Conservation (phyloP, 192 early-diverging fungal genomes). For the Phlyctochytrium arcticum region DNA sequence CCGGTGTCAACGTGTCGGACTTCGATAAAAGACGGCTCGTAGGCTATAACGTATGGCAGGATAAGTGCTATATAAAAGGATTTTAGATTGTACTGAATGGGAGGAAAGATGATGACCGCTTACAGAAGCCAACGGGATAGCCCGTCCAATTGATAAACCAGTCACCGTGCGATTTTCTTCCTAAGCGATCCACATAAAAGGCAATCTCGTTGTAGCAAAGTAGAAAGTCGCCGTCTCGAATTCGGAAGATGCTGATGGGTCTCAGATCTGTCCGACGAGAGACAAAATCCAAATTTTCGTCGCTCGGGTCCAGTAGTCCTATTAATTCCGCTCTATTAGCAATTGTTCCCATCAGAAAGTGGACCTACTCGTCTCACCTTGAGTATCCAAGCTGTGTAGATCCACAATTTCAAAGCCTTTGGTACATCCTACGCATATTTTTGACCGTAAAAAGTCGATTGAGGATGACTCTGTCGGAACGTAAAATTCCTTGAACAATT, state of each 20-base stretch:
- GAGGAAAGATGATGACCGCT: neutral
- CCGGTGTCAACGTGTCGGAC: conserved; percentile 77
- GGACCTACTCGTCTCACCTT: too few relatives aligned
- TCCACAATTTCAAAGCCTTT: conserved; percentile 95
- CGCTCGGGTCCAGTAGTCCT: conserved; percentile 79
- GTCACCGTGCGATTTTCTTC: conserved; percentile 65
- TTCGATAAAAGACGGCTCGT: conserved; percentile 87
- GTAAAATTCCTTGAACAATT: conserved; percentile 78
- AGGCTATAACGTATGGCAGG: conserved; percentile 86
- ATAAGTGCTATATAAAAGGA: conserved; percentile 45
- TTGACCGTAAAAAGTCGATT: conserved; percentile 79
- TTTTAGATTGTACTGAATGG: neutral
- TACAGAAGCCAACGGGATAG: conserved; percentile 70
- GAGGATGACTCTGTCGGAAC: conserved; percentile 86
- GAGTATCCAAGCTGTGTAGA: conserved; percentile 75
- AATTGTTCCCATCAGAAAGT: too few relatives aligned
- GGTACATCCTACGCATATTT: conserved; percentile 82
- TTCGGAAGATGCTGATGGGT: conserved; percentile 79
- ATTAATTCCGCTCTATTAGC: too few relatives aligned
- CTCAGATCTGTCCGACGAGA: conserved; percentile 69
- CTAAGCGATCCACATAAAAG: conserved; percentile 88
- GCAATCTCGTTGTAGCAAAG: conserved; percentile 94
- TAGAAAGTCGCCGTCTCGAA: conserved; percentile 72
- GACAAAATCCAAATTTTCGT: conserved; percentile 76
- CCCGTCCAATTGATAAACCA: conserved; percentile 90